phyloP scores from a whole-genome alignment of 2,329 filamentous ascomycete genomes.

The Cadophora luteo-olivacea region DNA sequence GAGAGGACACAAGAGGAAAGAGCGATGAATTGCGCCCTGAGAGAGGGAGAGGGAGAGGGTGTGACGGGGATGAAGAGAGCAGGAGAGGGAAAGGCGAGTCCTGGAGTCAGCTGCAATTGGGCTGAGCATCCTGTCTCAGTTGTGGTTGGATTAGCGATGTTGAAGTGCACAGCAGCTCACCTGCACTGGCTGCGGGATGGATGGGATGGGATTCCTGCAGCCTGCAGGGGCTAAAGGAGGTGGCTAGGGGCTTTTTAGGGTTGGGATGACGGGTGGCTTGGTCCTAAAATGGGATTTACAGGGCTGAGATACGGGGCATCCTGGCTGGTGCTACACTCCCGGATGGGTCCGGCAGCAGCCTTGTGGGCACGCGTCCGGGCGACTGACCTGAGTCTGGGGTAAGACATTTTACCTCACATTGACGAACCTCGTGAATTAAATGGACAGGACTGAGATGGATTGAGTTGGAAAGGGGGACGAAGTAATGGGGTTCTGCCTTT shows the following conservation, averaged over 20 bases:
- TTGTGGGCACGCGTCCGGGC: conserved; percentile 6
- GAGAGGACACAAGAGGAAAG: conserved; percentile 13
- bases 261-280: background rate
- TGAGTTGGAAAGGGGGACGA: background rate
- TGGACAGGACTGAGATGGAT: background rate
- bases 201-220: background rate
- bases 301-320: background rate
- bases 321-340: background rate
- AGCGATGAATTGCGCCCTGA: conserved; percentile 16
- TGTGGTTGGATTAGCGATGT: background rate
- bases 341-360: conserved; percentile 6
- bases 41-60: conserved; percentile 3
- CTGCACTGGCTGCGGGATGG: too few relatives aligned
- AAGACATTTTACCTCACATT: conserved; percentile 5
- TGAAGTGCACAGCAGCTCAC: too few relatives aligned
- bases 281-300: conserved; percentile 1
- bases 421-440: conserved; percentile 3
- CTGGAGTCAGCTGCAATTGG: conserved; percentile 17
- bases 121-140: conserved; percentile 6
- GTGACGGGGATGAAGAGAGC: background rate
- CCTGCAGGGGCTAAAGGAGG: conserved; percentile 10
- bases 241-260: conserved; percentile 7
- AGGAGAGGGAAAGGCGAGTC: conserved; percentile 5
- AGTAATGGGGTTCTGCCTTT: background rate
- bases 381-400: conserved; percentile 10